These are phyloP conservation scores for Davidsoniella virescens DNA, from an alignment of 2,329 filamentous ascomycete genomes.

Conservation along the genomic window DNA sequence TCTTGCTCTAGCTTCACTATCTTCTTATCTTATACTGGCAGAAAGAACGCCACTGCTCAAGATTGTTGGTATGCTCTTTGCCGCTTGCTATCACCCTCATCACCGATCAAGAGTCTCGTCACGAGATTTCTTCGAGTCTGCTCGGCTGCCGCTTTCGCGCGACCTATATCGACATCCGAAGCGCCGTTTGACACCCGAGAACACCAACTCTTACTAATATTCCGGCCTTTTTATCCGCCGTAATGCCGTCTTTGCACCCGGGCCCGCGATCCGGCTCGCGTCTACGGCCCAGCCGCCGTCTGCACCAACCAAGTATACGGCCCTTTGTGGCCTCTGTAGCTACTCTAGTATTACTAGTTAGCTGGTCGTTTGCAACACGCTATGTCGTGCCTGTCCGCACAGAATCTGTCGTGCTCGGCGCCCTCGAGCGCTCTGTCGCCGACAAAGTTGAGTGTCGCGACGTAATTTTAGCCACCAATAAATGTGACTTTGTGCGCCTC, in stretches of 20 bases:
- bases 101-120: no score
- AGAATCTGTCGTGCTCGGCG: neutral
- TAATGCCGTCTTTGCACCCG: neutral
- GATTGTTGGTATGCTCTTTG: no score
- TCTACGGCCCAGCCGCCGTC: neutral
- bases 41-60: no score
- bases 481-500: constrained; percentile 70
- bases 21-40: no score
- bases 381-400: neutral
- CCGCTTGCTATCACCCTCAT: no score
- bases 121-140: no score
- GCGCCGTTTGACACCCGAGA: no score
- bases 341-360: constrained; percentile 1
- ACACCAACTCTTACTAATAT: no score
- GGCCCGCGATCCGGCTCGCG: neutral
- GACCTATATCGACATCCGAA: no score
- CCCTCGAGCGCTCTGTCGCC: neutral
- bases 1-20: no score
- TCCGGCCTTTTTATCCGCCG: no score
- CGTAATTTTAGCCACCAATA: constrained; percentile 60
- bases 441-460: constrained; percentile 45
- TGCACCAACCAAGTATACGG: neutral
- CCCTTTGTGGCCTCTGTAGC: constrained; percentile 6
- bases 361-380: constrained; percentile 4
- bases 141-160: no score